phyloP scores from a whole-genome alignment of 140 eudicot genomes.

The Erigeron philadelphicus region DNA sequence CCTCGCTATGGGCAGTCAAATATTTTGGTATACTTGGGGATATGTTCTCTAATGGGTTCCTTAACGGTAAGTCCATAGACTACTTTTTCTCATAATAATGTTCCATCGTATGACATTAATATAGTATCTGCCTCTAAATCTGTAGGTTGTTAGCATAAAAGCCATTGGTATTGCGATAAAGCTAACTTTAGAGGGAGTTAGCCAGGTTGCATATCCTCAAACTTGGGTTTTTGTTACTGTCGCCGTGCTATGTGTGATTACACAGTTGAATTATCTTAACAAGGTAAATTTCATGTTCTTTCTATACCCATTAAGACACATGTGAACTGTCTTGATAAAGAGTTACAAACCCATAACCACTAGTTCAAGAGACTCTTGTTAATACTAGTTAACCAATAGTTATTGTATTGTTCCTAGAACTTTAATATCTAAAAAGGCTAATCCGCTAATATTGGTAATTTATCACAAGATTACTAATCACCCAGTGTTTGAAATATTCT shows the following conservation, averaged over 20 bases:
- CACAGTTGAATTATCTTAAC: constrained; percentile 79
- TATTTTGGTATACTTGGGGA: constrained; percentile 66
- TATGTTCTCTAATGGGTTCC: constrained; percentile 79
- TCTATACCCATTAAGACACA: neutral
- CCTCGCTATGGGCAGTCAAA: constrained; percentile 83
- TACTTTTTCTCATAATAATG: constrained; percentile 1
- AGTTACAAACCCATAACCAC: too few species aligned
- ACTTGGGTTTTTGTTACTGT: constrained; percentile 77
- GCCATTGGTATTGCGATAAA: constrained; percentile 87
- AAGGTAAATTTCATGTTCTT: constrained; percentile 40
- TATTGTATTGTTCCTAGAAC: neutral
- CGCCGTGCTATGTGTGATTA: constrained; percentile 57
- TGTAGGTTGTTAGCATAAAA: constrained; percentile 82
- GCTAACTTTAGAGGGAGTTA: constrained; percentile 72
- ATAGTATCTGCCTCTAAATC: neutral
- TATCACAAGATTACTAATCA: too few species aligned
- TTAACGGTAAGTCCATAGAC: constrained; percentile 39
- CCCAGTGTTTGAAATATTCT: too few species aligned
- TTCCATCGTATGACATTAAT: neutral
- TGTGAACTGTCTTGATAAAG: too few species aligned
- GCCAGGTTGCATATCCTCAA: constrained; percentile 63
- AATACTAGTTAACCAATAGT: too few species aligned
- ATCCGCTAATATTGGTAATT: too few species aligned
- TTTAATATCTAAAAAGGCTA: too few species aligned
- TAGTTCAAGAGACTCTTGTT: too few species aligned